Conservation (phyloP, 805 yeast species). For the Starmerella kuoi region DNA sequence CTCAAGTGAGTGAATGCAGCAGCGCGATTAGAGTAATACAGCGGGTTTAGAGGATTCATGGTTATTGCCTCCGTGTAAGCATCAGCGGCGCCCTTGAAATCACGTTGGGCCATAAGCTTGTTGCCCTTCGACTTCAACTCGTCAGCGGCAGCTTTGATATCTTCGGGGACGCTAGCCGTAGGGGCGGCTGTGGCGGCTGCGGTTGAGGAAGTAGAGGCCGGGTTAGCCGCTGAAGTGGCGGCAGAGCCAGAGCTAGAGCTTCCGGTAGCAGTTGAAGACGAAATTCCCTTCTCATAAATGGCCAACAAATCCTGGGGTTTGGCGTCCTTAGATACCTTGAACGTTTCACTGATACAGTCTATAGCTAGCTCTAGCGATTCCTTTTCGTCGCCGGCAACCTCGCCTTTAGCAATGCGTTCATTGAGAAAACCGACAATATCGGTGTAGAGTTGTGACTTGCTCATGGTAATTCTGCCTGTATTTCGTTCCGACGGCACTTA, state of each 20-base stretch:
- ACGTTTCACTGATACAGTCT: slow-evolving; percentile 84
- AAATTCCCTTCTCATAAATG: slow-evolving; percentile 14
- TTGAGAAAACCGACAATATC: slow-evolving; percentile 64
- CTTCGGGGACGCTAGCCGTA: slow-evolving; percentile 25
- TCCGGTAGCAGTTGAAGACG: slow-evolving; percentile 3
- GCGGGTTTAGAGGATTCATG: slow-evolving; percentile 58
- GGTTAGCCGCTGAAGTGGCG: neutral
- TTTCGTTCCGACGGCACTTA: neutral
- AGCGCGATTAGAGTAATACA: slow-evolving; percentile 86
- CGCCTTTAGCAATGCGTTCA: slow-evolving; percentile 44
- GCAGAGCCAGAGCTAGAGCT: slow-evolving; percentile 16
- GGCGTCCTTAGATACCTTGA: slow-evolving; percentile 42
- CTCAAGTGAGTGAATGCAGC: slow-evolving; percentile 81
- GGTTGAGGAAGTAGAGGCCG: slow-evolving; percentile 5
- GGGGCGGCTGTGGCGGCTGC: slow-evolving; percentile 24
- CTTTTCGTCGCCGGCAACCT: slow-evolving; percentile 60
- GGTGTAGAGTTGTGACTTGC: slow-evolving; percentile 37
- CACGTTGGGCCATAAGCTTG: slow-evolving; percentile 67
- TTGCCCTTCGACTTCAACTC: slow-evolving; percentile 76
- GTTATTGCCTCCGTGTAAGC: slow-evolving; percentile 73
- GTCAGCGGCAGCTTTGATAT: slow-evolving; percentile 67
- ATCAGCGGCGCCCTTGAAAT: slow-evolving; percentile 58
- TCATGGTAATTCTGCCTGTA: too few species aligned
- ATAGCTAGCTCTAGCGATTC: slow-evolving; percentile 91
- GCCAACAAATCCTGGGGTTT: slow-evolving; percentile 20